Conservation (phyloP, 2,329 filamentous ascomycete species). For the Epichloe baconii region DNA sequence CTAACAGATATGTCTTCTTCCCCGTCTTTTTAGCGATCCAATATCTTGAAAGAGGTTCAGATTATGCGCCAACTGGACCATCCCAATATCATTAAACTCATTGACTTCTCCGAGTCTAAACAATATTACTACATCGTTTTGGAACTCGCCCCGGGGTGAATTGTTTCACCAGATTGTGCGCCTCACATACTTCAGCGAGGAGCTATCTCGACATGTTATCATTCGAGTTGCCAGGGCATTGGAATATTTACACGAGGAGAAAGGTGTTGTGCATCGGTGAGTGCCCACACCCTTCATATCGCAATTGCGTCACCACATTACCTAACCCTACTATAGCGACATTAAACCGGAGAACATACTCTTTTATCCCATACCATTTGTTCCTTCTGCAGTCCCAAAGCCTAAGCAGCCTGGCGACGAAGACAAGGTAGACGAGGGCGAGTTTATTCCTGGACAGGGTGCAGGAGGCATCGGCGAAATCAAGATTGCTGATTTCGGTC, state of each 20-base stretch:
- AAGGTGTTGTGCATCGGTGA: slow-evolving; percentile 92
- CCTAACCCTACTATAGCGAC: slow-evolving; percentile 43
- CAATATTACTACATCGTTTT: slow-evolving; percentile 98
- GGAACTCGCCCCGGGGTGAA: slow-evolving; percentile 89
- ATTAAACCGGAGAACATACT: slow-evolving; percentile 98
- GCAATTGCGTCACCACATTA: not conserved
- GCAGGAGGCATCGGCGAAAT: slow-evolving; percentile 85
- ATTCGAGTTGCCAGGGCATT: slow-evolving; percentile 87
- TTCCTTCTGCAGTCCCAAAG: slow-evolving; percentile 69
- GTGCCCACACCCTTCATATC: not conserved
- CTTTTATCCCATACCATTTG: slow-evolving; percentile 73
- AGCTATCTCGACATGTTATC: slow-evolving; percentile 89
- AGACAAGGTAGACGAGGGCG: slow-evolving; percentile 93
- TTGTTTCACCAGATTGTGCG: slow-evolving; percentile 97
- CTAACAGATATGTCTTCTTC: slow-evolving; percentile 5
- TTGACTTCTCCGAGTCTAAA: slow-evolving; percentile 84
- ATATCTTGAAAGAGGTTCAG: slow-evolving; percentile 95
- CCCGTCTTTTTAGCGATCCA: slow-evolving; percentile 56
- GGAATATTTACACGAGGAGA: slow-evolving; percentile 87
- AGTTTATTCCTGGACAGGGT: slow-evolving; percentile 71
- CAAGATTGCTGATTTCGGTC: slow-evolving; percentile 95
- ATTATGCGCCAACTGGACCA: slow-evolving; percentile 98
- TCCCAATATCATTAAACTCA: slow-evolving; percentile 85
- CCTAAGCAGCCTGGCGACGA: slow-evolving; percentile 80
- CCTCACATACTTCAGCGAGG: slow-evolving; percentile 95